These are phyloP conservation scores for Phaffomyces opuntiae DNA, from an alignment of 805 yeast species.

Conservation along the genomic window DNA sequence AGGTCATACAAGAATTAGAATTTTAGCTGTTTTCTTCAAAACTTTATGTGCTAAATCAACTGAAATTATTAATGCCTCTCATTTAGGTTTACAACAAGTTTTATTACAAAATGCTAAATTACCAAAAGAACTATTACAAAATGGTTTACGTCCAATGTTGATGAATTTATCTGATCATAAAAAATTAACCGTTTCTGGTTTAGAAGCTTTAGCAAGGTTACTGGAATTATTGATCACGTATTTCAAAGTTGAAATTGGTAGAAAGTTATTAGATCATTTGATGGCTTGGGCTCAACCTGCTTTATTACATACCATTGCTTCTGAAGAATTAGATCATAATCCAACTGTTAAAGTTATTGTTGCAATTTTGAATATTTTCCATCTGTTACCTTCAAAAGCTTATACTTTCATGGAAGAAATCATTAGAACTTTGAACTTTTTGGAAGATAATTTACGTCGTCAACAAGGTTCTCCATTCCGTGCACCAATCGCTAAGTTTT, in stretches of 20 bases:
- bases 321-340: slow-evolving; percentile 73
- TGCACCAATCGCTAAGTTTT: slow-evolving; percentile 78
- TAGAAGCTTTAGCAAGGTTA: slow-evolving; percentile 84
- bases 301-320: slow-evolving; percentile 66
- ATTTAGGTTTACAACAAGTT: slow-evolving; percentile 77
- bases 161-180: slow-evolving; percentile 94
- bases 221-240: slow-evolving; percentile 84
- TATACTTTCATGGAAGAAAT: slow-evolving; percentile 86
- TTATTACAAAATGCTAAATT: slow-evolving; percentile 79
- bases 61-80: slow-evolving; percentile 89
- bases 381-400: slow-evolving; percentile 86
- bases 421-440: slow-evolving; percentile 61
- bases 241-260: slow-evolving; percentile 94
- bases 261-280: slow-evolving; percentile 84
- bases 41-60: slow-evolving; percentile 81
- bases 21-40: slow-evolving; percentile 90
- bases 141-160: slow-evolving; percentile 89
- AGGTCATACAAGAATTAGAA: slow-evolving; percentile 73
- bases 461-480: slow-evolving; percentile 87
- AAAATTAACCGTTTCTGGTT: slow-evolving; percentile 78
- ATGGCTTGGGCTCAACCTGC: slow-evolving; percentile 93
- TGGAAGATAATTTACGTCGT: slow-evolving; percentile 80
- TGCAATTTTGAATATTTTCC: slow-evolving; percentile 87
- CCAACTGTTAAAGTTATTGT: slow-evolving; percentile 80
- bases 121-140: slow-evolving; percentile 92